These are phyloP conservation scores for Pythium phragmitis DNA, from an alignment of 352 stramenopile species.

Conservation along the genomic window DNA sequence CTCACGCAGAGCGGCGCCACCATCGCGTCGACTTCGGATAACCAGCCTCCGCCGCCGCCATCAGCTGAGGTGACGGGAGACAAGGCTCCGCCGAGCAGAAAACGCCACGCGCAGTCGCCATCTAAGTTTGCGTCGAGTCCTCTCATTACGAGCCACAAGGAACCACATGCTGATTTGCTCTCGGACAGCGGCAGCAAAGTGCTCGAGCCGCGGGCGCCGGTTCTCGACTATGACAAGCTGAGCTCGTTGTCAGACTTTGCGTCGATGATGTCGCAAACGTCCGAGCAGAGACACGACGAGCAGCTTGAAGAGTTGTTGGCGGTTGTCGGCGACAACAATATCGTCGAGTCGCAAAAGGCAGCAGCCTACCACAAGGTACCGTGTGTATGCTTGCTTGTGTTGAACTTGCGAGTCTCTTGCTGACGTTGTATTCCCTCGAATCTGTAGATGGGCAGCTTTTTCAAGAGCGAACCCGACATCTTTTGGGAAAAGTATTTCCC, in stretches of 20 bases:
- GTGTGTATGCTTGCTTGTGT: neutral
- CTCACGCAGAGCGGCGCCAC: conserved; percentile 5
- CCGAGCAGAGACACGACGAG: conserved; percentile 16
- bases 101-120: conserved; percentile 24
- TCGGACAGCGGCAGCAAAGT: neutral
- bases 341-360: conserved; percentile 36
- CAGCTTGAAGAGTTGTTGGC: conserved; percentile 47
- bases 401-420: neutral
- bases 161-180: neutral
- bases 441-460: conserved; percentile 25
- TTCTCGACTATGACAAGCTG: conserved; percentile 22
- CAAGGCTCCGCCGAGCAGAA: conserved; percentile 13
- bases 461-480: conserved; percentile 22
- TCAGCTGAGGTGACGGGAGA: neutral
- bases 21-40: neutral
- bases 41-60: conserved; percentile 17
- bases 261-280: conserved; percentile 17
- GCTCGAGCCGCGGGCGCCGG: neutral
- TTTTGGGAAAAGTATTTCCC: conserved; percentile 31
- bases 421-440: neutral
- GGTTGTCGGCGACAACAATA: conserved; percentile 50
- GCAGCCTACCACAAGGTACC: conserved; percentile 50
- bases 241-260: conserved; percentile 26
- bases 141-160: conserved; percentile 13
- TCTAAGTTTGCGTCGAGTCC: conserved; percentile 26